Conservation (phyloP, 2,329 filamentous ascomycete species). For the Neofusicoccum kwambonambiense region DNA sequence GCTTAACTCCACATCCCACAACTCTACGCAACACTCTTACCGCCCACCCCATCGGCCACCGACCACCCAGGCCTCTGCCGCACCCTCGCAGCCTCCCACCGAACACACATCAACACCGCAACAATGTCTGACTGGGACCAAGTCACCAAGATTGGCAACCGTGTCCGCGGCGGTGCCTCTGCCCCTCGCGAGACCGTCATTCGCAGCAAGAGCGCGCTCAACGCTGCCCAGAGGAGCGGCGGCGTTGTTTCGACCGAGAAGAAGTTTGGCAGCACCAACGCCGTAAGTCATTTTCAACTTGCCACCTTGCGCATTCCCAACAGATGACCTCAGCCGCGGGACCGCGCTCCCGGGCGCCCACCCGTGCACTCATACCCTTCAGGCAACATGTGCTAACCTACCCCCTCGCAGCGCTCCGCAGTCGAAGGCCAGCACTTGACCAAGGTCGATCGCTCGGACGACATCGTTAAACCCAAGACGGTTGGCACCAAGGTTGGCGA, state of each 20-base stretch:
- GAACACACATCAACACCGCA: constrained; percentile 21
- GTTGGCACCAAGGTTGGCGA: constrained; percentile 74
- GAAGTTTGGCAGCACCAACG: constrained; percentile 78
- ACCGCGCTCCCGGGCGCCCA: background rate
- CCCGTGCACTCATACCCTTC: background rate
- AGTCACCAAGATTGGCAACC: constrained; percentile 92
- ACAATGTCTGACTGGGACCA: constrained; percentile 79
- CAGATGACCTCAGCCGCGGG: background rate
- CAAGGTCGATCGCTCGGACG: constrained; percentile 95
- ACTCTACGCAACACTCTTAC: background rate
- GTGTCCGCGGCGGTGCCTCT: constrained; percentile 66
- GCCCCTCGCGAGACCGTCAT: constrained; percentile 80
- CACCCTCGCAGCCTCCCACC: background rate
- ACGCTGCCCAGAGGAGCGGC: constrained; percentile 83
- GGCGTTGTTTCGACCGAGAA: constrained; percentile 82
- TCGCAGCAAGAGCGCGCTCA: constrained; percentile 78
- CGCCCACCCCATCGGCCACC: background rate
- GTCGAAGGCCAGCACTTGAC: constrained; percentile 91
- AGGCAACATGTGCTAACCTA: constrained; percentile 40
- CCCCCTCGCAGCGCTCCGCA: constrained; percentile 37
- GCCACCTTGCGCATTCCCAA: constrained; percentile 1
- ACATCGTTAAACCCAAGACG: constrained; percentile 96
- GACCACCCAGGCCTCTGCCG: background rate
- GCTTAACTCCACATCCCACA: background rate
- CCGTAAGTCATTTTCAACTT: constrained; percentile 57